Percentiles rank a stretch among this genome's conserved stretches.
These are phyloP conservation scores for Fusarium incarnatum DNA, from an alignment of 2,329 filamentous ascomycete genomes.

Conservation along the genomic window DNA sequence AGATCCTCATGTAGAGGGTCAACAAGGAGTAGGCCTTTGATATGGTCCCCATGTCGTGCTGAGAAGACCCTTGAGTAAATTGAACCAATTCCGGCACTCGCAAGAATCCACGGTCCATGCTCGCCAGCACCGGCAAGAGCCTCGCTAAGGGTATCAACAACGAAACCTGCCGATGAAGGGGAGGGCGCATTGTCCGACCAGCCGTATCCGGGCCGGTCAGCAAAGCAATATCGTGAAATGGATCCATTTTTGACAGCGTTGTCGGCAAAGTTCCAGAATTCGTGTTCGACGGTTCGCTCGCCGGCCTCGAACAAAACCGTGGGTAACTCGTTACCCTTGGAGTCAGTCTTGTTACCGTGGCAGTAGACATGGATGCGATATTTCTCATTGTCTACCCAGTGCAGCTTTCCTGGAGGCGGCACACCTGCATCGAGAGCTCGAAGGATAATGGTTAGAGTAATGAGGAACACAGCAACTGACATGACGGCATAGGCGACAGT, in stretches of 20 bases:
- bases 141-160: conserved; percentile 88
- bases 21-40: conserved; percentile 84
- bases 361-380: conserved; percentile 91
- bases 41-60: conserved; percentile 78
- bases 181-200: conserved; percentile 94
- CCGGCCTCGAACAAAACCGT: conserved; percentile 90
- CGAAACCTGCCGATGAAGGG: conserved; percentile 91
- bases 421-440: conserved; percentile 83
- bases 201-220: conserved; percentile 88
- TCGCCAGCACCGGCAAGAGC: conserved; percentile 84
- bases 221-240: conserved; percentile 92
- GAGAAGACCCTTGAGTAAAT: conserved; percentile 94
- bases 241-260: conserved; percentile 81
- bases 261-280: conserved; percentile 83
- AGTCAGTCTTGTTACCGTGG: conserved; percentile 72
- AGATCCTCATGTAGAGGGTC: conserved; percentile 92
- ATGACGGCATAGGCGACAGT: conserved; percentile 78
- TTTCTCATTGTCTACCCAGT: conserved; percentile 84
- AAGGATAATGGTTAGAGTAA: conserved; percentile 83
- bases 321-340: conserved; percentile 66
- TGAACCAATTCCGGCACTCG: conserved; percentile 86
- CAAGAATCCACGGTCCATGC: conserved; percentile 87
- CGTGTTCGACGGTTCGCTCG: conserved; percentile 80
- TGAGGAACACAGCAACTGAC: conserved; percentile 75
- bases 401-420: conserved; percentile 76